A percentile compares a stretch with the other conserved stretches of the same genome.
Evolutionary conservation across 2,329 filamentous ascomycete genomes (phyloP).

Genomic region (Bipolaris cookei): DNA sequence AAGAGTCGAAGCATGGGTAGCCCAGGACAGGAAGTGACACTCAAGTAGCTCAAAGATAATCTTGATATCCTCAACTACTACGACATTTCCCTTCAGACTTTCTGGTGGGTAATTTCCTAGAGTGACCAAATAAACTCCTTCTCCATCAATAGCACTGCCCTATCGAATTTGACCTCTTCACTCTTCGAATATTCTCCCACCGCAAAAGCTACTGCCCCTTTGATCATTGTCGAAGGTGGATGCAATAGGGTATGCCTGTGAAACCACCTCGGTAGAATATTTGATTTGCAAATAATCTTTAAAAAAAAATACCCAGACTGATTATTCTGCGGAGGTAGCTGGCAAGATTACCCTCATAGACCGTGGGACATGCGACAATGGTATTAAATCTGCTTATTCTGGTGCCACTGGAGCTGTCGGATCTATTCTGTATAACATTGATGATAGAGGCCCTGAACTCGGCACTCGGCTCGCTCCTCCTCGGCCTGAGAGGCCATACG

Average conservation of each 20-base stretch:
- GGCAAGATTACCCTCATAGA: constrained; percentile 74
- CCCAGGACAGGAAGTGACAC: not conserved
- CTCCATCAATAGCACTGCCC: not conserved
- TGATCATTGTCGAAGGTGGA: not conserved
- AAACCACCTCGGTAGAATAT: constrained; percentile 10
- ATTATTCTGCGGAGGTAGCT: constrained; percentile 65
- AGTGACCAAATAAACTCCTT: not conserved
- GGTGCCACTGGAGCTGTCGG: constrained; percentile 73
- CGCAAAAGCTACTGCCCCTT: not conserved
- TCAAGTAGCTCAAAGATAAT: not conserved
- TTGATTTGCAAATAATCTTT: not conserved
- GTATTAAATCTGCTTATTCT: constrained; percentile 71
- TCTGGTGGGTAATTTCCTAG: no score
- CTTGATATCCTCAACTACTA: not conserved
- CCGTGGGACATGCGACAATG: constrained; percentile 75
- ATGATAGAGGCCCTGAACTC: constrained; percentile 60
- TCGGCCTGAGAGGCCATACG: constrained; percentile 60
- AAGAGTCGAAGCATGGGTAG: not conserved
- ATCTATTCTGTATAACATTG: constrained; percentile 74
- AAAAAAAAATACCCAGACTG: constrained; percentile 39
- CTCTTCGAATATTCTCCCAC: not conserved
- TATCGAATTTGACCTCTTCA: not conserved
- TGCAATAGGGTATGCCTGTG: not conserved
- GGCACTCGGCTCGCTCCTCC: constrained; percentile 72
- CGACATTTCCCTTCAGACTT: not conserved